Evolutionary conservation across 2,329 filamentous ascomycete genomes (phyloP).

Genomic region (Aspergillus viridinutans): DNA sequence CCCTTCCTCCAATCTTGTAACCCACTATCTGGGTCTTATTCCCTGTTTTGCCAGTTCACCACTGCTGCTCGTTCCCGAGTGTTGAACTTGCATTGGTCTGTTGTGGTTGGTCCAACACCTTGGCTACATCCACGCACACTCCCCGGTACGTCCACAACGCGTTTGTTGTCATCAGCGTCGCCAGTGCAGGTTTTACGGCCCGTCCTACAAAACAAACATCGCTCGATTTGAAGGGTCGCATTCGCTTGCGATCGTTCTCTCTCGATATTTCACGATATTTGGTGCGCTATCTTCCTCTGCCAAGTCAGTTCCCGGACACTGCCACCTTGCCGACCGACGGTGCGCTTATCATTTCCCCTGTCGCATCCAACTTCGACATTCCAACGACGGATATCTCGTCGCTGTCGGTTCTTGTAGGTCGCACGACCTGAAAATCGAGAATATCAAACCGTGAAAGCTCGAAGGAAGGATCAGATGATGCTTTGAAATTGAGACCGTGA

Average conservation of each 20-base stretch:
- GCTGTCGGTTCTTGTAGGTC: slow-evolving; percentile 25
- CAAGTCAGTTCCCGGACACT: neutral
- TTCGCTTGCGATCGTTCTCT: neutral
- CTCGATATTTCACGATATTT: neutral
- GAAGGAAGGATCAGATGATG: slow-evolving; percentile 26
- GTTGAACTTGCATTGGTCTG: slow-evolving; percentile 1
- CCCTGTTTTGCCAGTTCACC: slow-evolving; percentile 12
- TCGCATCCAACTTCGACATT: slow-evolving; percentile 10
- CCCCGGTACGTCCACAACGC: slow-evolving; percentile 14
- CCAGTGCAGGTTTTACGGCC: neutral
- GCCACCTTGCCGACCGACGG: slow-evolving; percentile 3
- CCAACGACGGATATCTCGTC: slow-evolving; percentile 17
- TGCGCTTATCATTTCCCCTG: slow-evolving; percentile 4
- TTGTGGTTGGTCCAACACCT: slow-evolving; percentile 16
- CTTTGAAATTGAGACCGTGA: slow-evolving; percentile 19
- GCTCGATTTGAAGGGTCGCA: neutral
- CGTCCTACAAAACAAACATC: neutral
- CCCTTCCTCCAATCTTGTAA: slow-evolving; percentile 4
- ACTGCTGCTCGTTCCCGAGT: slow-evolving; percentile 11
- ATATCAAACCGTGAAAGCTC: slow-evolving; percentile 4
- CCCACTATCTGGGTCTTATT: neutral
- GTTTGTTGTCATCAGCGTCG: slow-evolving; percentile 16
- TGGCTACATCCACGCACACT: slow-evolving; percentile 13
- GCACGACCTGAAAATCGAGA: slow-evolving; percentile 5
- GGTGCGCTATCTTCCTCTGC: neutral